Percentiles rank a stretch among this genome's conserved stretches.
Evolutionary conservation across 495 filamentous ascomycete species (phyloP).

Genomic region (Neurospora sp.): DNA sequence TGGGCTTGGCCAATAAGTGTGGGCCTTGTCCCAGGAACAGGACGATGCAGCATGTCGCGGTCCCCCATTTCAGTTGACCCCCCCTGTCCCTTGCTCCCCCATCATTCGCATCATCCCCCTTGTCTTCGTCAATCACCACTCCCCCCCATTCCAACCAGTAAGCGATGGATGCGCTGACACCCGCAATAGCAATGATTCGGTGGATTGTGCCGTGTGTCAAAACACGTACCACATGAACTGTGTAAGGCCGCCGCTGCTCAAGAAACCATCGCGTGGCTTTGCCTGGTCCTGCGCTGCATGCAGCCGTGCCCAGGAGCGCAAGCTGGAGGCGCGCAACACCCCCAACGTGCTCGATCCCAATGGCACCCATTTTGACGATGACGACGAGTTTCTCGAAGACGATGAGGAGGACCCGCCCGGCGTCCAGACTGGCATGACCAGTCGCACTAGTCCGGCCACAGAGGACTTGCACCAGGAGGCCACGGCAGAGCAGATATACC

Average conservation of each 20-base stretch:
- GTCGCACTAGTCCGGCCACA: conserved; percentile 47
- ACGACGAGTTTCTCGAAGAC: conserved; percentile 41
- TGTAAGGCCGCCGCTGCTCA: conserved; percentile 81
- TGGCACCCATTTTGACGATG: conserved; percentile 10
- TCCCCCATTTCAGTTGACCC: conserved; percentile 8
- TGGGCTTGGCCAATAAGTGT: background rate
- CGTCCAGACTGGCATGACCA: conserved; percentile 53
- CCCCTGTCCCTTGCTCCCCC: background rate
- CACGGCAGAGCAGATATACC: conserved; percentile 82
- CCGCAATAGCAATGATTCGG: conserved; percentile 67
- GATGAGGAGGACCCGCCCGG: conserved; percentile 68
- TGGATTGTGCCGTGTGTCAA: conserved; percentile 91
- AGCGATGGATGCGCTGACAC: conserved; percentile 20
- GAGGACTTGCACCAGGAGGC: conserved; percentile 53
- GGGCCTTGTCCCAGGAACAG: background rate
- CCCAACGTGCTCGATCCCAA: conserved; percentile 43
- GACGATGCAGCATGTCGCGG: background rate
- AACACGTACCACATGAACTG: conserved; percentile 99
- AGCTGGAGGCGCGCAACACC: conserved; percentile 83
- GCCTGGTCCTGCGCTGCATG: conserved; percentile 96
- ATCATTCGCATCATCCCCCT: background rate
- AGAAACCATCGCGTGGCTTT: conserved; percentile 96
- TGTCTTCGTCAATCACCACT: background rate
- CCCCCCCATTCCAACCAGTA: background rate
- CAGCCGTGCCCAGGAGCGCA: conserved; percentile 85